A percentile compares a stretch with the other conserved stretches of the same genome.
Evolutionary conservation across 2,329 filamentous ascomycete species (phyloP).

Genomic region (Rhynchosporium graminicola): DNA sequence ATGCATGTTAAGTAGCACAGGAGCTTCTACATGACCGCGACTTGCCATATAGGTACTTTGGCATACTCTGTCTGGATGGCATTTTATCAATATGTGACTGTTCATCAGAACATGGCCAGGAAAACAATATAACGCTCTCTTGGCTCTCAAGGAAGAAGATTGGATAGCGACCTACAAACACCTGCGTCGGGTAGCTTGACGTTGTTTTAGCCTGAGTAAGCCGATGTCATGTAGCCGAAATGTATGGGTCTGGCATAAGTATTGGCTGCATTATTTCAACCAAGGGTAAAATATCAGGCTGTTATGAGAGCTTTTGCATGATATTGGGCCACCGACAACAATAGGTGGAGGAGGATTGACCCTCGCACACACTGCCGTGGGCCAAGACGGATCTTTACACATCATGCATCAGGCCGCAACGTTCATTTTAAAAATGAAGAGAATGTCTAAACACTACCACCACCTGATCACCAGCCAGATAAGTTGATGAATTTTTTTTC

Average conservation of each 20-base stretch:
- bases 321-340: too few relatives aligned
- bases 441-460: neutral
- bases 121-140: neutral
- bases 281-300: conserved; percentile 4
- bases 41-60: neutral
- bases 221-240: conserved; percentile 3
- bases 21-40: neutral
- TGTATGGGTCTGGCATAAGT: neutral
- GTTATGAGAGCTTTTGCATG: neutral
- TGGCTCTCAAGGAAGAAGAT: neutral
- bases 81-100: neutral
- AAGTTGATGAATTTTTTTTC: conserved; percentile 6
- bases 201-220: conserved; percentile 3
- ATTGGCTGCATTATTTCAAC: neutral
- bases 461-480: neutral
- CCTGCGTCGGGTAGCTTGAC: neutral
- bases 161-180: neutral
- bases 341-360: too few relatives aligned
- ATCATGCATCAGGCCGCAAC: neutral
- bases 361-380: neutral
- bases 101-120: conserved; percentile 15
- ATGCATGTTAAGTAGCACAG: conserved; percentile 5
- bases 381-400: conserved; percentile 7
- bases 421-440: neutral
- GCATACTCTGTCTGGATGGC: conserved; percentile 1